phyloP scores from a whole-genome alignment of 139 green algal species.

The Chlamydomonas incerta region DNA sequence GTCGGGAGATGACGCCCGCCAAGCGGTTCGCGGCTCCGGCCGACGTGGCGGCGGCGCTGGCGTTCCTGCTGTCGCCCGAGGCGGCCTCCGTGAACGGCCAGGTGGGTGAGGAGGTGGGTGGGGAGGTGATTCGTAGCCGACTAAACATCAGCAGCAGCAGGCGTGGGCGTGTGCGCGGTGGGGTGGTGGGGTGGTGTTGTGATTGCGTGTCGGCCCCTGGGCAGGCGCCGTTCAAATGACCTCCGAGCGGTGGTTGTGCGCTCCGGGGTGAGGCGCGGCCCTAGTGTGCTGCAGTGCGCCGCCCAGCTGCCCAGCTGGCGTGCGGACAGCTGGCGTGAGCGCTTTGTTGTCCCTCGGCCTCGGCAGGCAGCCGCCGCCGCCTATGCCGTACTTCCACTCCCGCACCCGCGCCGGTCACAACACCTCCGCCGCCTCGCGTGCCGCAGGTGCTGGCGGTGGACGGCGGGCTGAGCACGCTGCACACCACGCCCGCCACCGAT shows the following conservation, averaged over 20 bases:
- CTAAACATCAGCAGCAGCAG: too few species aligned
- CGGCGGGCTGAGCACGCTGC: constrained; percentile 43
- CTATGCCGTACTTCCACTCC: background rate
- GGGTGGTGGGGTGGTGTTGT: too few species aligned
- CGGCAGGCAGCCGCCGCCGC: too few species aligned
- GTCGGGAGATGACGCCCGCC: background rate
- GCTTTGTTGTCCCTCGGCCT: too few species aligned
- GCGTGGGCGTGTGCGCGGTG: background rate
- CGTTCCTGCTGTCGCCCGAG: constrained; percentile 19
- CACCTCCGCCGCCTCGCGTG: background rate
- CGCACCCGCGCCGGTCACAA: background rate
- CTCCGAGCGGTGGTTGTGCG: too few species aligned
- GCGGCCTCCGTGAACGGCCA: constrained; percentile 7
- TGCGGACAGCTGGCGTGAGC: too few species aligned
- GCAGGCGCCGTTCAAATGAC: too few species aligned
- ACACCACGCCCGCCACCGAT: constrained; percentile 2
- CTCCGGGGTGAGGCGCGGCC: too few species aligned
- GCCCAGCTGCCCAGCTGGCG: too few species aligned
- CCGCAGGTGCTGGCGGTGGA: constrained; percentile 47
- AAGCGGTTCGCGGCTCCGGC: background rate
- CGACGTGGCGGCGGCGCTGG: constrained; percentile 20
- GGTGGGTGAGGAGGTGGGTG: background rate
- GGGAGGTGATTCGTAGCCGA: too few species aligned
- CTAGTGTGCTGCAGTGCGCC: too few species aligned
- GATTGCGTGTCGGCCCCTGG: too few species aligned